These are phyloP conservation scores for Aurifilum marmelostoma DNA, from an alignment of 2,329 filamentous ascomycete genomes.

Conservation along the genomic window DNA sequence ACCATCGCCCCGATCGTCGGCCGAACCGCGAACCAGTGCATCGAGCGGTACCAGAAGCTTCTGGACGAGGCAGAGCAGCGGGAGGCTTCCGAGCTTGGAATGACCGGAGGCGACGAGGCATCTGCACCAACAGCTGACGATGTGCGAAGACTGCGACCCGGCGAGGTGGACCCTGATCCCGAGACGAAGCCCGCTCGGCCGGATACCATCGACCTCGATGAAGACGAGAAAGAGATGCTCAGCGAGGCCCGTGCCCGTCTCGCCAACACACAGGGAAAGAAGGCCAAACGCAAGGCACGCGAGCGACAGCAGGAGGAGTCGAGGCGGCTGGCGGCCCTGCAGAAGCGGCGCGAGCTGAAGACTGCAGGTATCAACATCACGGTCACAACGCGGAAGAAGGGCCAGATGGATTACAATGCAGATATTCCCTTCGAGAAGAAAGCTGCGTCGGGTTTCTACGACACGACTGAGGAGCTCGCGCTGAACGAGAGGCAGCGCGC, in stretches of 20 bases:
- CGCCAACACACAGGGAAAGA: conserved; percentile 98
- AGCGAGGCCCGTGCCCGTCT: conserved; percentile 95
- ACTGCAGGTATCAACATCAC: conserved; percentile 99
- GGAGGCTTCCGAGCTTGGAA: conserved; percentile 77
- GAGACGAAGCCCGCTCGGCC: conserved; percentile 94
- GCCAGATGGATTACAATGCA: conserved; percentile 99
- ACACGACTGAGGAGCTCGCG: conserved; percentile 80
- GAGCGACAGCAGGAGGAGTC: conserved; percentile 96
- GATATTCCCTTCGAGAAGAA: conserved; percentile 98
- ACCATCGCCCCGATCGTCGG: conserved; percentile 97
- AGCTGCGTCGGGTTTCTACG: conserved; percentile 86
- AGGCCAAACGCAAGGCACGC: conserved; percentile 95
- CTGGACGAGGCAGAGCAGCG: conserved; percentile 93
- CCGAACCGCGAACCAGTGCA: conserved; percentile 92
- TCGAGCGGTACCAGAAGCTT: conserved; percentile 95
- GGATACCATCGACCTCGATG: conserved; percentile 96
- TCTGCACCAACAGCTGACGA: conserved; percentile 90
- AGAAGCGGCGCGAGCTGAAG: conserved; percentile 96
- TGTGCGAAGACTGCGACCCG: conserved; percentile 83
- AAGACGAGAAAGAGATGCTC: conserved; percentile 99
- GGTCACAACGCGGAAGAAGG: conserved; percentile 85
- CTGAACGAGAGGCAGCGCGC: conserved; percentile 83
- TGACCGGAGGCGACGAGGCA: conserved; percentile 85
- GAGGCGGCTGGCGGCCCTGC: conserved; percentile 81
- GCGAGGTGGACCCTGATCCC: conserved; percentile 95